These are phyloP conservation scores for Saccharomyces kudriavzevii DNA, from an alignment of 805 yeast species.

Conservation along the genomic window DNA sequence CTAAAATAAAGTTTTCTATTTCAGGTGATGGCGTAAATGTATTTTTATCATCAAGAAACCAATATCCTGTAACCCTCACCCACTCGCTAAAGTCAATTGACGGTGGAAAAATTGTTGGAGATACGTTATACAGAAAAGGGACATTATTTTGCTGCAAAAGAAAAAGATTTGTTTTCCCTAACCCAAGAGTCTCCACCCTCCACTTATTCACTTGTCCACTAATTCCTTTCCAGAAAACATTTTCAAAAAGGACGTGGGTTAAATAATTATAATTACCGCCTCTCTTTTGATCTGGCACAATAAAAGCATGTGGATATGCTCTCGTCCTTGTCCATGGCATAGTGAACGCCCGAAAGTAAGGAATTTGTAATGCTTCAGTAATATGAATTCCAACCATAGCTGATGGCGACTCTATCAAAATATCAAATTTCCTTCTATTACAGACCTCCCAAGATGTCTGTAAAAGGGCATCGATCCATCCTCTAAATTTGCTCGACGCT, in stretches of 20 bases:
- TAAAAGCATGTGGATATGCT: constrained; percentile 93
- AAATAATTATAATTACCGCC: constrained; percentile 90
- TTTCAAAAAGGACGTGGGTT: constrained; percentile 90
- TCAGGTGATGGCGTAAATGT: constrained; percentile 53
- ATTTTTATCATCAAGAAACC: constrained; percentile 72
- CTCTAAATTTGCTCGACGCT: constrained; percentile 68
- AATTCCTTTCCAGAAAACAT: constrained; percentile 87
- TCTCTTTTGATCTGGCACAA: constrained; percentile 85
- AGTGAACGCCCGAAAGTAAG: constrained; percentile 90
- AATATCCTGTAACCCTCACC: constrained; percentile 93
- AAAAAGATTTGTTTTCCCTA: constrained; percentile 64
- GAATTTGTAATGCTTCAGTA: constrained; percentile 84
- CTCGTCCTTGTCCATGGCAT: constrained; percentile 98
- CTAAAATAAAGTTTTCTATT: constrained; percentile 48
- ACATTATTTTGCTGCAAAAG: constrained; percentile 66
- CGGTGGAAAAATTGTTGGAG: constrained; percentile 85
- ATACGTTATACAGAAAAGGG: constrained; percentile 83
- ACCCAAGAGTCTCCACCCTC: constrained; percentile 60
- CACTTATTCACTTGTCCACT: constrained; percentile 80
- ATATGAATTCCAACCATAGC: constrained; percentile 94
- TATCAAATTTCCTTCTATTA: constrained; percentile 51
- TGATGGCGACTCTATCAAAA: constrained; percentile 89
- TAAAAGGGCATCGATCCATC: constrained; percentile 75
- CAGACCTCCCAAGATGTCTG: constrained; percentile 80
- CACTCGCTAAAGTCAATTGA: constrained; percentile 90